Evolutionary conservation across 495 filamentous ascomycete genomes (phyloP).

Genomic region (Aspergillus asperescens): DNA sequence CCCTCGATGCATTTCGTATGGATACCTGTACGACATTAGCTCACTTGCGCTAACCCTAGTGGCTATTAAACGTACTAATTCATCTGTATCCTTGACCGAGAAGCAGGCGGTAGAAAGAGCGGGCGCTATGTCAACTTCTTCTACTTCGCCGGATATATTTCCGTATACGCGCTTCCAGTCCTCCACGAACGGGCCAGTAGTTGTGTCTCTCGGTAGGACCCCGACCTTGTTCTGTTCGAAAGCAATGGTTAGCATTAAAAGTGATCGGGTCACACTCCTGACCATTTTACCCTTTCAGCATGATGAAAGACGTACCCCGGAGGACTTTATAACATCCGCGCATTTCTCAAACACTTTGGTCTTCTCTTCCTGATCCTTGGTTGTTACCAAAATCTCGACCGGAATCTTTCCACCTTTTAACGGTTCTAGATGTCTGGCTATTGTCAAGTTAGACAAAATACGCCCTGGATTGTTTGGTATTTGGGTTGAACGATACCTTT

Average conservation of each 20-base stretch:
- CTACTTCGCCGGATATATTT: constrained; percentile 72
- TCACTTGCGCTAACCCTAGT: not conserved
- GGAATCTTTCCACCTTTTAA: constrained; percentile 88
- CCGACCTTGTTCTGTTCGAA: constrained; percentile 75
- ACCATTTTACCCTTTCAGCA: not conserved
- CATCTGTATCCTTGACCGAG: constrained; percentile 93
- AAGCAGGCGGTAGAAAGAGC: constrained; percentile 80
- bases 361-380: constrained; percentile 86
- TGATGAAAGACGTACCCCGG: constrained; percentile 59
- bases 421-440: constrained; percentile 88
- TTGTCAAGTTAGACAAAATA: not conserved
- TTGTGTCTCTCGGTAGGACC: constrained; percentile 72
- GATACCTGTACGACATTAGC: constrained; percentile 52
- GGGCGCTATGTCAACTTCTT: constrained; percentile 80
- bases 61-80: constrained; percentile 54
- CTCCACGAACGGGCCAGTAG: constrained; percentile 84
- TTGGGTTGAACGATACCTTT: constrained; percentile 59
- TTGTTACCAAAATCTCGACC: constrained; percentile 80
- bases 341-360: constrained; percentile 79
- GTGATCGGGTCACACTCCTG: not conserved
- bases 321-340: constrained; percentile 73
- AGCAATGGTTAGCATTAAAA: not conserved
- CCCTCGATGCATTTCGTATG: constrained; percentile 88
- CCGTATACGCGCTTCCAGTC: constrained; percentile 85
- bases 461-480: not conserved